phyloP scores from a whole-genome alignment of 2,329 filamentous ascomycete genomes.

The Neocatenulostroma microsporum region DNA sequence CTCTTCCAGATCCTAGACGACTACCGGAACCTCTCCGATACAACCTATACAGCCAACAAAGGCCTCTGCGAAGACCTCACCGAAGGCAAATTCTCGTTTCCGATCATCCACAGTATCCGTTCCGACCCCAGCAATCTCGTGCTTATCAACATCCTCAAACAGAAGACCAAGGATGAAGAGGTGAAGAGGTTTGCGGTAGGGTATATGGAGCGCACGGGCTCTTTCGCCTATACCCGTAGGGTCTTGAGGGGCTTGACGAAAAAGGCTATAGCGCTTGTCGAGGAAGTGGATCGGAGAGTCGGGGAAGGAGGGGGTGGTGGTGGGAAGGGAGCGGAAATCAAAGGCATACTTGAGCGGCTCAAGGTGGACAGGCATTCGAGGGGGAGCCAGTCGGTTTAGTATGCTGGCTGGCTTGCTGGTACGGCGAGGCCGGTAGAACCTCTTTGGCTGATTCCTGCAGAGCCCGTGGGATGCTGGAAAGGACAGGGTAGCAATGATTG shows the following conservation, averaged over 20 bases:
- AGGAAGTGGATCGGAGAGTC: conserved; percentile 29
- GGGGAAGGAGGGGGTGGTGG: conserved; percentile 2
- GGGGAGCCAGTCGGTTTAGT: too few species aligned
- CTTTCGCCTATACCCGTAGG: conserved; percentile 73
- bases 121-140: conserved; percentile 65
- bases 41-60: conserved; percentile 72
- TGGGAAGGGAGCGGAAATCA: conserved; percentile 29
- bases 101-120: conserved; percentile 87
- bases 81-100: conserved; percentile 95
- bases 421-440: too few species aligned
- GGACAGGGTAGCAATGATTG: too few species aligned
- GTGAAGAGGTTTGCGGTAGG: conserved; percentile 85
- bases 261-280: conserved; percentile 38
- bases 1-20: conserved; percentile 91
- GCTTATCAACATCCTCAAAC: conserved; percentile 84
- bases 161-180: conserved; percentile 76
- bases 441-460: too few species aligned
- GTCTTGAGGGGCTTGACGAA: conserved; percentile 43
- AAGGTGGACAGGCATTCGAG: too few species aligned
- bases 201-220: conserved; percentile 83
- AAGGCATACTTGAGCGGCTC: too few species aligned
- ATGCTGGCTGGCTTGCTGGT: too few species aligned
- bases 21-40: conserved; percentile 70
- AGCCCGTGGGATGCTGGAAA: too few species aligned
- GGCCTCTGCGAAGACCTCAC: conserved; percentile 92